Conservation (phyloP, 2,329 filamentous ascomycete species). For the Trichoderma arundinaceum region DNA sequence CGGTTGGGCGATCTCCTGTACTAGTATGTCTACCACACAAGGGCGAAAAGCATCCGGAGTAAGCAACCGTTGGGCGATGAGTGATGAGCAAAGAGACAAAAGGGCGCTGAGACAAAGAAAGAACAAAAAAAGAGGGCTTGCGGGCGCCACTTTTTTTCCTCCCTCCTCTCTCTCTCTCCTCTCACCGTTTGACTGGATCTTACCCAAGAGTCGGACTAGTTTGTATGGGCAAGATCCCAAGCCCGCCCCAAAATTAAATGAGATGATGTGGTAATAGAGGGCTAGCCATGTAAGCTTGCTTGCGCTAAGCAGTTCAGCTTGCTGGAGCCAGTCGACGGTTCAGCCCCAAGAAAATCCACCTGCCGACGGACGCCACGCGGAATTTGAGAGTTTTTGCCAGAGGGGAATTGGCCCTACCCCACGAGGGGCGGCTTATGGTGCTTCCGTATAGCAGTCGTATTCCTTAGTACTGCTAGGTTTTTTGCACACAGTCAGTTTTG, state of each 20-base stretch:
- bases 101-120: too few relatives aligned
- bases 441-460: too few relatives aligned
- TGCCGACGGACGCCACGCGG: not conserved
- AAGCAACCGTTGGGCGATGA: not conserved
- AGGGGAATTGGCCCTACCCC: not conserved
- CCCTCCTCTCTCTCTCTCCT: not conserved
- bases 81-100: not conserved
- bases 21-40: not conserved
- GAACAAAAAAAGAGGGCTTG: not conserved
- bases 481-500: too few relatives aligned
- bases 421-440: not conserved
- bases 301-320: not conserved
- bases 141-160: not conserved
- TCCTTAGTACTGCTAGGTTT: too few relatives aligned
- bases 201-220: not conserved
- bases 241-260: not conserved
- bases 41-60: not conserved
- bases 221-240: not conserved
- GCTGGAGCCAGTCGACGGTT: not conserved
- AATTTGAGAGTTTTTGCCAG: not conserved
- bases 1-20: not conserved
- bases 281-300: not conserved
- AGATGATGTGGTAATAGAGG: too few relatives aligned
- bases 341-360: slow-evolving; percentile 5
- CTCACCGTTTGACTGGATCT: not conserved